These are phyloP conservation scores for Dactylellina cionopaga DNA, from an alignment of 2,329 filamentous ascomycete genomes.

Conservation along the genomic window DNA sequence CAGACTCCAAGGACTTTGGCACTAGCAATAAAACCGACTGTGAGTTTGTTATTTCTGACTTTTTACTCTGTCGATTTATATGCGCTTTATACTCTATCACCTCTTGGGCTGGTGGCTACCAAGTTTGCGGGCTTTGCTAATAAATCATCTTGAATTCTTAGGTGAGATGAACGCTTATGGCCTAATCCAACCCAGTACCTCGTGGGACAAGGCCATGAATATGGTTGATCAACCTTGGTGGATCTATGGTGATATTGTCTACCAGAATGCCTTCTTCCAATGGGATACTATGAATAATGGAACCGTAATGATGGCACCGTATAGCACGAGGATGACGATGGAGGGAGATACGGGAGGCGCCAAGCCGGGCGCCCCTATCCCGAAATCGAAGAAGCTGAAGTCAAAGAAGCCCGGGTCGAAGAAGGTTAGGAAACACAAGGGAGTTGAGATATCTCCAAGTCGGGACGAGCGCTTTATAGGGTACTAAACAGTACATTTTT, in stretches of 20 bases:
- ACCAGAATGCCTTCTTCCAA: conserved; percentile 36
- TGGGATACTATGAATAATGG: conserved; percentile 22
- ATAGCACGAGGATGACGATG: not conserved
- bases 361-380: not conserved
- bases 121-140: too few species aligned
- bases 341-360: not conserved
- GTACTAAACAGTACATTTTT: too few species aligned
- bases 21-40: too few species aligned
- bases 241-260: conserved; percentile 43
- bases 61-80: not conserved
- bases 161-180: conserved; percentile 30
- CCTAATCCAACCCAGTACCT: conserved; percentile 30
- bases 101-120: too few species aligned
- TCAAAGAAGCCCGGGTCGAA: too few species aligned
- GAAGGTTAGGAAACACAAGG: too few species aligned
- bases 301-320: not conserved
- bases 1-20: too few species aligned
- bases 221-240: conserved; percentile 3
- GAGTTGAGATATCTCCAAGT: too few species aligned
- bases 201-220: not conserved
- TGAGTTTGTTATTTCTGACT: too few species aligned
- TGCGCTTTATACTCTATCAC: too few species aligned
- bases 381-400: too few species aligned
- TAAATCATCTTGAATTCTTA: not conserved
- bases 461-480: too few species aligned